phyloP scores from a whole-genome alignment of 2,329 filamentous ascomycete species.

The Ophiocordyceps camponoti-leonardi region DNA sequence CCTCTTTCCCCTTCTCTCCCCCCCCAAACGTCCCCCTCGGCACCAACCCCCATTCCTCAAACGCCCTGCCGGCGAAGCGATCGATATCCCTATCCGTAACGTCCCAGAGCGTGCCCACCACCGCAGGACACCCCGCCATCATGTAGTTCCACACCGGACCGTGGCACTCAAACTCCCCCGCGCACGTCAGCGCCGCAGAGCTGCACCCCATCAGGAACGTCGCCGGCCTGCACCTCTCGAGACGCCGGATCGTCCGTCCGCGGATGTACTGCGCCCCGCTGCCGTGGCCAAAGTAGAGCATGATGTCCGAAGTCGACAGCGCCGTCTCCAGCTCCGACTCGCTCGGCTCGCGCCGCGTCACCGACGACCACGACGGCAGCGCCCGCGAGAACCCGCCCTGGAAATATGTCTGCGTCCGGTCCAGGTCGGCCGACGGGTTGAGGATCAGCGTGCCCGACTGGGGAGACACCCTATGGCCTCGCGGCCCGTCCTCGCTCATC shows the following conservation, averaged over 20 bases:
- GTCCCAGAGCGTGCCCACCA: constrained; percentile 92
- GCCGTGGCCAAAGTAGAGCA: constrained; percentile 94
- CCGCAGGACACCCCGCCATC: constrained; percentile 67
- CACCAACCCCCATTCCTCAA: constrained; percentile 76
- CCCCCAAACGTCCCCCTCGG: constrained; percentile 25
- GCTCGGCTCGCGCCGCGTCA: constrained; percentile 50
- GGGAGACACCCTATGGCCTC: constrained; percentile 37
- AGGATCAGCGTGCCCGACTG: constrained; percentile 59
- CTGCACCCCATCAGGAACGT: constrained; percentile 91
- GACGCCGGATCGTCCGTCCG: constrained; percentile 60
- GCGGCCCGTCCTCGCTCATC: constrained; percentile 5
- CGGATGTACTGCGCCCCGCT: constrained; percentile 90
- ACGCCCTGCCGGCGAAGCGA: constrained; percentile 62
- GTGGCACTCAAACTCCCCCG: constrained; percentile 78
- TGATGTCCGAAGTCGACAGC: constrained; percentile 48
- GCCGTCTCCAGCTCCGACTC: constrained; percentile 61
- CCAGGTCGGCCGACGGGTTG: constrained; percentile 75
- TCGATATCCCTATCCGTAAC: constrained; percentile 97
- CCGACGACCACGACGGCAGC: constrained; percentile 55
- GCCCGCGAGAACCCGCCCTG: constrained; percentile 44
- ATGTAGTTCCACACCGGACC: constrained; percentile 87
- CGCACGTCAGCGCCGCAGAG: constrained; percentile 60
- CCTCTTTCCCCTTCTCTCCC: constrained; percentile 6
- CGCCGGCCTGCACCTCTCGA: constrained; percentile 57
- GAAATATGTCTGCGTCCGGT: constrained; percentile 63